Evolutionary conservation across 495 filamentous ascomycete species (phyloP).

Genomic region (Haplographium delicatum): DNA sequence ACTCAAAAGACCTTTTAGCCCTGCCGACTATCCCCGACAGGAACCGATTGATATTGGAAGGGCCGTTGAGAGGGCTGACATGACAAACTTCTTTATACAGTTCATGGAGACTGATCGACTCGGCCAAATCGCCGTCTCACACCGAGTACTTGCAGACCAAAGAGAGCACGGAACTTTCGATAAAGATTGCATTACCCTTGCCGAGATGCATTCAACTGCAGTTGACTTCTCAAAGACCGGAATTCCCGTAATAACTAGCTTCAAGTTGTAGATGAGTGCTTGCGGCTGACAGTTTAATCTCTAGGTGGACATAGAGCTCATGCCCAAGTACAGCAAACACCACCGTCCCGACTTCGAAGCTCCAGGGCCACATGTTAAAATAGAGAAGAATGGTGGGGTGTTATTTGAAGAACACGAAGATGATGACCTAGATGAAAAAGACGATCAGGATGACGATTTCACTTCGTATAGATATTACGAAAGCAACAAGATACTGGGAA

Average conservation of each 20-base stretch:
- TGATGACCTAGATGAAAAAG: slow-evolving; percentile 37
- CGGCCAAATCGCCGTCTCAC: slow-evolving; percentile 61
- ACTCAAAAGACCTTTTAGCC: slow-evolving; percentile 33
- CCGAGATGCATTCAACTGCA: slow-evolving; percentile 66
- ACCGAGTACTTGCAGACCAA: slow-evolving; percentile 65
- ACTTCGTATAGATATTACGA: slow-evolving; percentile 52
- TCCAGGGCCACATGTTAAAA: slow-evolving; percentile 52
- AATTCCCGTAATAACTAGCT: slow-evolving; percentile 52
- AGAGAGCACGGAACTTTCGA: slow-evolving; percentile 48
- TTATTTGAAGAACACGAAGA: slow-evolving; percentile 32
- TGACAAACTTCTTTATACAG: slow-evolving; percentile 69
- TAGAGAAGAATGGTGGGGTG: slow-evolving; percentile 44
- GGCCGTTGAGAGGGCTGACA: slow-evolving; percentile 51
- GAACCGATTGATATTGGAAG: slow-evolving; percentile 49
- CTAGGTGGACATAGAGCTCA: slow-evolving; percentile 36
- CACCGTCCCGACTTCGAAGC: slow-evolving; percentile 62
- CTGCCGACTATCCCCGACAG: slow-evolving; percentile 64
- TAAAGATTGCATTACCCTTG: slow-evolving; percentile 50
- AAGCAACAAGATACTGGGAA: slow-evolving; percentile 64
- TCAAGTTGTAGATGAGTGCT: too few relatives aligned
- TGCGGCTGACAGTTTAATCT: too few relatives aligned
- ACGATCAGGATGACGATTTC: slow-evolving; percentile 49
- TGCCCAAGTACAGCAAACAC: slow-evolving; percentile 35
- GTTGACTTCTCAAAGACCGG: slow-evolving; percentile 85
- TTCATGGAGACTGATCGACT: slow-evolving; percentile 77